A percentile compares a stretch with the other conserved stretches of the same genome.
Conservation (phyloP, 345 rosid species). For the Nasturtium officinale region DNA sequence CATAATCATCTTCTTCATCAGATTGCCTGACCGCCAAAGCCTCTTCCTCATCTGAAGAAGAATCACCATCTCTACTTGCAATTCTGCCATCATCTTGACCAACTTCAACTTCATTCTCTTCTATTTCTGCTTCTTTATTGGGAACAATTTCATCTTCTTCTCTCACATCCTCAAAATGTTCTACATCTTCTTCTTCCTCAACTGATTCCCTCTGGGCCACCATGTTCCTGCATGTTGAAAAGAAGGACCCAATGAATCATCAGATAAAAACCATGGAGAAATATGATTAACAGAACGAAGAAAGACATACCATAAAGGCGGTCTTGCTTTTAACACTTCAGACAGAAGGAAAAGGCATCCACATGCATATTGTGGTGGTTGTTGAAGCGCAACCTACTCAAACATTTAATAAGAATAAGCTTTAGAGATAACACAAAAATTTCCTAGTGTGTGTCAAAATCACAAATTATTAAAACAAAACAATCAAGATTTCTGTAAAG, state of each 20-base stretch:
- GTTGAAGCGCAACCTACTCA: constrained; percentile 88
- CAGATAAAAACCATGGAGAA: neutral
- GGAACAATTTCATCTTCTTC: constrained; percentile 63
- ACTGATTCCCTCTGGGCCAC: constrained; percentile 74
- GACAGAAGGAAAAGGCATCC: constrained; percentile 94
- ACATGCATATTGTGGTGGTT: constrained; percentile 92
- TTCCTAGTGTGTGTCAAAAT: neutral
- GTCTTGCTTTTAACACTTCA: constrained; percentile 88
- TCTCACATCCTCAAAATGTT: constrained; percentile 86
- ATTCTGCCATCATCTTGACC: constrained; percentile 33
- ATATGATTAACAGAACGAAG: neutral
- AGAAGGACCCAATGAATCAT: constrained; percentile 18
- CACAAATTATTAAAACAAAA: constrained; percentile 2
- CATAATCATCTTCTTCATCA: constrained; percentile 58
- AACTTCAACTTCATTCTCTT: constrained; percentile 36
- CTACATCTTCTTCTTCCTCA: constrained; percentile 92
- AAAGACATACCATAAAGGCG: constrained; percentile 69
- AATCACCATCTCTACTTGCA: constrained; percentile 45
- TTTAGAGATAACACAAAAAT: constrained; percentile 8
- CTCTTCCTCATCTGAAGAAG: constrained; percentile 69
- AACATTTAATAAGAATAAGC: constrained; percentile 27
- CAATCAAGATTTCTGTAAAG: neutral
- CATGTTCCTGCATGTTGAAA: constrained; percentile 64
- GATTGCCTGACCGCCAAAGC: constrained; percentile 47
- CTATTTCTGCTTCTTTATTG: constrained; percentile 41